phyloP scores from a whole-genome alignment of 768 basidiomycete genomes.

The Hericium erinaceus region DNA sequence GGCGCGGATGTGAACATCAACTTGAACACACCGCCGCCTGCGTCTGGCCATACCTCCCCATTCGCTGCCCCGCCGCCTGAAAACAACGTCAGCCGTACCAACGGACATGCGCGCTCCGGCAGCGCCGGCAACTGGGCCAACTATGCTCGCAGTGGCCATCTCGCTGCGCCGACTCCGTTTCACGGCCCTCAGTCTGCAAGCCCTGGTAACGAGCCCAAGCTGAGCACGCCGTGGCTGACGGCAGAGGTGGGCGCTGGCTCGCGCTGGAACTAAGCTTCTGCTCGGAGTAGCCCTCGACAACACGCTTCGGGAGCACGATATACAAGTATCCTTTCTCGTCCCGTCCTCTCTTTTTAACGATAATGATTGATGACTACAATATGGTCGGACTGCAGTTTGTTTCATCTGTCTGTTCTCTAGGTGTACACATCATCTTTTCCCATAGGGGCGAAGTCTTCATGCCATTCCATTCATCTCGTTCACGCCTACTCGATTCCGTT shows the following conservation, averaged over 20 bases:
- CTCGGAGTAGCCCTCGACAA: conserved; percentile 2
- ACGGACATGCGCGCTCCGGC: conserved; percentile 67
- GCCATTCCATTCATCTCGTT: conserved; percentile 1
- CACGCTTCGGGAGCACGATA: conserved; percentile 10
- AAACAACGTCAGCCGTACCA: conserved; percentile 36
- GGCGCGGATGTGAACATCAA: conserved; percentile 58
- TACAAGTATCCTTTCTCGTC: conserved; percentile 3
- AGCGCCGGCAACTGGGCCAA: conserved; percentile 76
- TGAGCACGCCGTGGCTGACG: conserved; percentile 50
- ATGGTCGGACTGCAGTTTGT: conserved; percentile 5
- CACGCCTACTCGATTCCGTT: conserved; percentile 7
- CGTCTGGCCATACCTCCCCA: conserved; percentile 36
- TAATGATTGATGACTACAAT: conserved; percentile 4
- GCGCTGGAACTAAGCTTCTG: neutral
- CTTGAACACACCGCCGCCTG: conserved; percentile 47
- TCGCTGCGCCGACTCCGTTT: conserved; percentile 40
- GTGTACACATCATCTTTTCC: conserved; percentile 9
- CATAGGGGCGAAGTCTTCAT: neutral
- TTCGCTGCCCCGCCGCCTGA: conserved; percentile 27
- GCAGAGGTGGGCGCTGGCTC: conserved; percentile 17
- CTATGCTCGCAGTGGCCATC: conserved; percentile 45
- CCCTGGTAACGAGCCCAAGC: conserved; percentile 46
- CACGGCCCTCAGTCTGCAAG: conserved; percentile 41
- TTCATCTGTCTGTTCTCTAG: conserved; percentile 6
- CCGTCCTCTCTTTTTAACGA: conserved; percentile 5